These are phyloP conservation scores for Wickerhamomyces mucosus DNA, from an alignment of 805 yeast species.

Conservation along the genomic window DNA sequence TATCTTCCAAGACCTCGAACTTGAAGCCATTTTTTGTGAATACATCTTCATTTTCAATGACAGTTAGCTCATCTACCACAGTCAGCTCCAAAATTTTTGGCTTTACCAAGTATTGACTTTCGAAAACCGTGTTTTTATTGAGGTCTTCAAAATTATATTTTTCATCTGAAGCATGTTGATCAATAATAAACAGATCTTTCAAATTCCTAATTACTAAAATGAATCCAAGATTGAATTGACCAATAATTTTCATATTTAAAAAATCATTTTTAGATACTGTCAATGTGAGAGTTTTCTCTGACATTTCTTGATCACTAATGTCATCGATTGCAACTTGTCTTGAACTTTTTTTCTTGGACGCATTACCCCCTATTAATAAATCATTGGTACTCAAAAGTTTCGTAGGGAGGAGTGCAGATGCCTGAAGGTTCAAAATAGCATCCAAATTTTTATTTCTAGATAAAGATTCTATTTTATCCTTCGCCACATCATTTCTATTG, in stretches of 20 bases:
- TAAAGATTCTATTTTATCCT: too few species aligned
- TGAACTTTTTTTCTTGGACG: background rate
- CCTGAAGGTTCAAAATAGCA: conserved; percentile 9
- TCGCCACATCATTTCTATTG: too few species aligned
- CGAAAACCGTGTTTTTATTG: conserved; percentile 44
- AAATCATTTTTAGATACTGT: conserved; percentile 69
- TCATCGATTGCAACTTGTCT: conserved; percentile 23
- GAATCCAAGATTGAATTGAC: conserved; percentile 94
- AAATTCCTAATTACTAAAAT: conserved; percentile 54
- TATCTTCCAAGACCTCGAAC: conserved; percentile 38
- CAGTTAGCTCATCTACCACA: conserved; percentile 67
- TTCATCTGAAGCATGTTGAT: conserved; percentile 98
- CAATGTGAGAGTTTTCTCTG: conserved; percentile 49
- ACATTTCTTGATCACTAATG: conserved; percentile 36
- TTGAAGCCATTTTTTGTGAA: conserved; percentile 76
- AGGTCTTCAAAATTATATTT: conserved; percentile 79
- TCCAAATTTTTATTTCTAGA: too few species aligned
- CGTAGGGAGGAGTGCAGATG: conserved; percentile 2
- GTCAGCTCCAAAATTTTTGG: conserved; percentile 54
- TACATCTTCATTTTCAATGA: conserved; percentile 46
- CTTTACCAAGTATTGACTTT: conserved; percentile 60
- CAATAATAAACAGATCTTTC: conserved; percentile 75
- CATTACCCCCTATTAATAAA: too few species aligned
- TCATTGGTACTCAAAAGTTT: conserved; percentile 2
- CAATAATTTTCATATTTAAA: conserved; percentile 64